These are phyloP conservation scores for Erysimum pusillum DNA, from an alignment of 441 rosid genomes.

Conservation along the genomic window DNA sequence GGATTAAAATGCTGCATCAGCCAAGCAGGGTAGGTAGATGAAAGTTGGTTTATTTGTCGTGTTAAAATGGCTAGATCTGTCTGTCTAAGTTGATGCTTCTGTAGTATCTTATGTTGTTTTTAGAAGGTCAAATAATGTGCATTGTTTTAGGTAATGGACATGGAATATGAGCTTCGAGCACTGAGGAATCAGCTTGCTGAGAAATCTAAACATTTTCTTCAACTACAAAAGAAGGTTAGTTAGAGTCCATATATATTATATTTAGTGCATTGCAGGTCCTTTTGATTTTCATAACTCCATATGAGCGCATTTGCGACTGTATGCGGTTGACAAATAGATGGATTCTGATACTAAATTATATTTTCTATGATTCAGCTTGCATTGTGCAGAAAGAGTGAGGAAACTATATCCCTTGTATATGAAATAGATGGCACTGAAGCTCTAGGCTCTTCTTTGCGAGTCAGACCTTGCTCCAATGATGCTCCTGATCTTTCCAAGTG, in stretches of 20 bases:
- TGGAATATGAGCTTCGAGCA: slow-evolving; percentile 94
- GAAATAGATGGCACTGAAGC: slow-evolving; percentile 91
- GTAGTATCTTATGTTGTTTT: not conserved
- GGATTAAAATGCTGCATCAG: slow-evolving; percentile 98
- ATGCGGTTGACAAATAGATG: slow-evolving; percentile 12
- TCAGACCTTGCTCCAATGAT: slow-evolving; percentile 69
- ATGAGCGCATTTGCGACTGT: slow-evolving; percentile 14
- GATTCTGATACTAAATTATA: slow-evolving; percentile 28
- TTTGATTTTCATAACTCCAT: not conserved
- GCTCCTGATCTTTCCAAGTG: slow-evolving; percentile 81
- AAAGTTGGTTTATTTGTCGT: not conserved
- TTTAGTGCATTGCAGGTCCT: not conserved
- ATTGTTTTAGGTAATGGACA: slow-evolving; percentile 89
- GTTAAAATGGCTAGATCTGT: not conserved
- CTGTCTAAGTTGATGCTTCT: slow-evolving; percentile 17
- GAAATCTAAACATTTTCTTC: slow-evolving; percentile 83
- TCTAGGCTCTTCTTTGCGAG: slow-evolving; percentile 78
- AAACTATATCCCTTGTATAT: slow-evolving; percentile 56
- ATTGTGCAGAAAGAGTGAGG: slow-evolving; percentile 68
- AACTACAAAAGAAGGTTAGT: slow-evolving; percentile 81
- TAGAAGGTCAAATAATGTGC: slow-evolving; percentile 6
- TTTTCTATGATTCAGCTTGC: slow-evolving; percentile 61
- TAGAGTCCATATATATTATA: not conserved
- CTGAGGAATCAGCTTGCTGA: slow-evolving; percentile 87
- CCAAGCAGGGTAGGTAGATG: slow-evolving; percentile 81